Percentiles rank a stretch among this genome's conserved stretches.
Evolutionary conservation across 495 filamentous ascomycete species (phyloP).

Genomic region (Ascodesmis nigricans): DNA sequence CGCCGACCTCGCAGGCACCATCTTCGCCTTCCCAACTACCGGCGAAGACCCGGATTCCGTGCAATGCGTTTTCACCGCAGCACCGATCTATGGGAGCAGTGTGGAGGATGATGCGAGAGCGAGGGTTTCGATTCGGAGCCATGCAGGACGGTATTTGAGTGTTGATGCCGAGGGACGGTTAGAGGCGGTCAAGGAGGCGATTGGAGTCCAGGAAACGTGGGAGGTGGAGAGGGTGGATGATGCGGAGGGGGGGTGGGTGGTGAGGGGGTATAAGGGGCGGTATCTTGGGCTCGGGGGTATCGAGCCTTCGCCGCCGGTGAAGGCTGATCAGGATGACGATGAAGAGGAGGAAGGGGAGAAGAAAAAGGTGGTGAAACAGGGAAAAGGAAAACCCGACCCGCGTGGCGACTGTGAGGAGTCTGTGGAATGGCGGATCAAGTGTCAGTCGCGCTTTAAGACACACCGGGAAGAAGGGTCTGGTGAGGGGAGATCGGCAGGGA

Average conservation of each 20-base stretch:
- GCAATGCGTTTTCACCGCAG: constrained; percentile 85
- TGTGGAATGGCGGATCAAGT: too few species aligned
- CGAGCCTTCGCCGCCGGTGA: too few species aligned
- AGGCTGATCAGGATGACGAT: too few species aligned
- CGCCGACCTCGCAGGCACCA: constrained; percentile 60
- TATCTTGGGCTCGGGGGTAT: too few species aligned
- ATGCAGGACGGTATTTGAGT: constrained; percentile 69
- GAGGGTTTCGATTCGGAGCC: constrained; percentile 58
- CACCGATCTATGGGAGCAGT: constrained; percentile 60
- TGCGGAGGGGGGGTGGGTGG: constrained; percentile 25
- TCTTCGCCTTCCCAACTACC: constrained; percentile 58
- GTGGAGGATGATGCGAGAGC: too few species aligned
- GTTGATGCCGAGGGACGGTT: constrained; percentile 68
- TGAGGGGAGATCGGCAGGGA: constrained; percentile 23
- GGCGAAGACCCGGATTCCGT: constrained; percentile 80
- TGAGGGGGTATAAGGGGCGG: constrained; percentile 62
- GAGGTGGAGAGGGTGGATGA: constrained; percentile 20
- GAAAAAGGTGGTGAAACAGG: too few species aligned
- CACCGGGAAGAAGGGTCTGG: too few species aligned
- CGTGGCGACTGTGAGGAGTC: too few species aligned
- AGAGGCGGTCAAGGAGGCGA: constrained; percentile 53
- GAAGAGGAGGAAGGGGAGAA: constrained; percentile 60
- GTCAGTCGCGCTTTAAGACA: too few species aligned
- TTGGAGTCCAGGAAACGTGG: constrained; percentile 49
- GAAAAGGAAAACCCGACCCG: too few species aligned